Evolutionary conservation across 148 eudicot species (phyloP).

Genomic region (Rhododendron mucronatum): DNA sequence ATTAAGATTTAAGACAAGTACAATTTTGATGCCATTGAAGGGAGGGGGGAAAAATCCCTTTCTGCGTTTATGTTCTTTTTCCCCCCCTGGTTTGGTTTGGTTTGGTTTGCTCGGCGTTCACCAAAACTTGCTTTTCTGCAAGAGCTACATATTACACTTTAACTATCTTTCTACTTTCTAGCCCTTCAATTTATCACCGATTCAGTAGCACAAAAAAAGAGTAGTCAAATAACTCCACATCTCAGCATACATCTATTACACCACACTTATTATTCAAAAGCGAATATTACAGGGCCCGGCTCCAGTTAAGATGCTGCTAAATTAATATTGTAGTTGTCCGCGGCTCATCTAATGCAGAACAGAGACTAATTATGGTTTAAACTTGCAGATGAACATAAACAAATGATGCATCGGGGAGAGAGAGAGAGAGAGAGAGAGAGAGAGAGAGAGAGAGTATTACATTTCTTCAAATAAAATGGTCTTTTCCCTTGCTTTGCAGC

Average conservation of each 20-base stretch:
- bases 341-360: neutral
- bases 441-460: slow-evolving; percentile 33
- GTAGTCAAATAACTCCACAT: neutral
- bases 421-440: neutral
- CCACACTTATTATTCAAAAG: neutral
- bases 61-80: neutral
- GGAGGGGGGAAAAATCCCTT: neutral
- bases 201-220: neutral
- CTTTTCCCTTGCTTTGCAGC: slow-evolving; percentile 88
- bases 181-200: neutral
- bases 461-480: slow-evolving; percentile 85
- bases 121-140: neutral
- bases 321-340: neutral
- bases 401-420: neutral
- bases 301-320: neutral
- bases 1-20: neutral
- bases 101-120: neutral
- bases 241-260: neutral
- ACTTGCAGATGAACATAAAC: neutral
- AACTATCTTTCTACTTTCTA: neutral
- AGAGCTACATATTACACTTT: neutral
- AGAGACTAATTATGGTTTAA: neutral
- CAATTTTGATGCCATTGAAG: neutral
- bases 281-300: neutral
- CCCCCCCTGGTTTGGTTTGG: neutral